A percentile compares a stretch with the other conserved stretches of the same genome.
Evolutionary conservation across 2,329 filamentous ascomycete species (phyloP).

Genomic region (Madurella mycetomatis): DNA sequence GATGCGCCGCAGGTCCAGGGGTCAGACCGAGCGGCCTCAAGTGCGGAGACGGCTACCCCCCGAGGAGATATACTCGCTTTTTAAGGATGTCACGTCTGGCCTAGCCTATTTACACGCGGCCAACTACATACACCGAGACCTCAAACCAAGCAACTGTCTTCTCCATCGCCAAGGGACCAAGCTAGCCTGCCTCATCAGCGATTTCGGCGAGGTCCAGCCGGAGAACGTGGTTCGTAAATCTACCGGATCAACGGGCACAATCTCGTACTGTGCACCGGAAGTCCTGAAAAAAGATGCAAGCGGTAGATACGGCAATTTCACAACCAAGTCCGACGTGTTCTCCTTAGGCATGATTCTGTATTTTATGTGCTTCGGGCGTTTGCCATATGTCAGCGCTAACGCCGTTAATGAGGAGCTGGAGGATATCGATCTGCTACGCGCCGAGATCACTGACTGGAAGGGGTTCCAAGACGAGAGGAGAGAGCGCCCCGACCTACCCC

Average conservation of each 20-base stretch:
- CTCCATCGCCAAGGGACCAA: conserved; percentile 71
- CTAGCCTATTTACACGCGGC: conserved; percentile 84
- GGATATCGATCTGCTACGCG: conserved; percentile 77
- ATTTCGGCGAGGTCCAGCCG: conserved; percentile 94
- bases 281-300: conserved; percentile 67
- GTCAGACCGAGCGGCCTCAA: conserved; percentile 60
- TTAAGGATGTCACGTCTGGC: conserved; percentile 90
- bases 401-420: conserved; percentile 86
- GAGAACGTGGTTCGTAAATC: conserved; percentile 79
- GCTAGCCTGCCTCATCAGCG: conserved; percentile 82
- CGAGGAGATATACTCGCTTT: conserved; percentile 95
- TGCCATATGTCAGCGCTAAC: conserved; percentile 84
- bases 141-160: conserved; percentile 95
- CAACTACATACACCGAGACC: conserved; percentile 91
- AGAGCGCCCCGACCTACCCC: conserved; percentile 75
- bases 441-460: conserved; percentile 80
- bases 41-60: conserved; percentile 54
- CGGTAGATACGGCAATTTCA: conserved; percentile 86
- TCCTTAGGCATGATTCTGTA: conserved; percentile 97
- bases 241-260: conserved; percentile 89
- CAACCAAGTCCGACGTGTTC: conserved; percentile 96
- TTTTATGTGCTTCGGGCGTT: conserved; percentile 89
- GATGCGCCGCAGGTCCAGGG: conserved; percentile 75
- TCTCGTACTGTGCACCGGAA: conserved; percentile 96
- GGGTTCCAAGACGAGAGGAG: conserved; percentile 77